Evolutionary conservation across 2,329 filamentous ascomycete species (phyloP).

Genomic region (Rhexocercosporidium sp.): DNA sequence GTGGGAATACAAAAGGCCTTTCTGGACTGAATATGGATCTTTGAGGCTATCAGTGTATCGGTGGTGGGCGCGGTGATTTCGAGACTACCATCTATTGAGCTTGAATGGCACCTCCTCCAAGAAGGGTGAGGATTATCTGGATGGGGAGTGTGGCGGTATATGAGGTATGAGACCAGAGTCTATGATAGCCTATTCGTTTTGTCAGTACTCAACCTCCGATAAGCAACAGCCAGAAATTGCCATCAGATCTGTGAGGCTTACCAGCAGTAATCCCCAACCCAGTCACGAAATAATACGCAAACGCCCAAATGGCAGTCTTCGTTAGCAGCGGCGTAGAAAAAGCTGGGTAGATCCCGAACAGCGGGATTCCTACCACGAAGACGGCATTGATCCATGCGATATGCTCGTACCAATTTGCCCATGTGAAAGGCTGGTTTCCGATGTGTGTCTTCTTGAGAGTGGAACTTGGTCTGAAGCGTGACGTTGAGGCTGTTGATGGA

Average conservation of each 20-base stretch:
- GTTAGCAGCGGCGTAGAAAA: constrained; percentile 64
- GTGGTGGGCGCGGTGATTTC: constrained; percentile 84
- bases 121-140: constrained; percentile 76
- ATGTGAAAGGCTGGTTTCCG: constrained; percentile 12
- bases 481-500: background rate
- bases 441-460: constrained; percentile 6
- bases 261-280: constrained; percentile 78
- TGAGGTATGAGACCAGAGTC: constrained; percentile 83
- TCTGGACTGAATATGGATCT: constrained; percentile 86
- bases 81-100: constrained; percentile 87
- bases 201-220: background rate
- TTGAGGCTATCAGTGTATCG: constrained; percentile 89
- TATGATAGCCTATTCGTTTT: constrained; percentile 65
- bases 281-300: constrained; percentile 82
- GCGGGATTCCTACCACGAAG: constrained; percentile 15
- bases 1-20: constrained; percentile 81
- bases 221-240: too few species aligned
- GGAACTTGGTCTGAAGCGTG: background rate
- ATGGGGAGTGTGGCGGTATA: constrained; percentile 77
- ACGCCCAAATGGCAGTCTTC: constrained; percentile 73
- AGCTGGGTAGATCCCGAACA: constrained; percentile 11
- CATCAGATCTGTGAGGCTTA: constrained; percentile 45
- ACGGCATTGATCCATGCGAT: constrained; percentile 20
- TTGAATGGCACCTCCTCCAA: constrained; percentile 81
- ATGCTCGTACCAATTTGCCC: constrained; percentile 20